Base-by-base conservation (phyloP, 768 basidiomycete genomes). In the Mycena leptocephala region DNA sequence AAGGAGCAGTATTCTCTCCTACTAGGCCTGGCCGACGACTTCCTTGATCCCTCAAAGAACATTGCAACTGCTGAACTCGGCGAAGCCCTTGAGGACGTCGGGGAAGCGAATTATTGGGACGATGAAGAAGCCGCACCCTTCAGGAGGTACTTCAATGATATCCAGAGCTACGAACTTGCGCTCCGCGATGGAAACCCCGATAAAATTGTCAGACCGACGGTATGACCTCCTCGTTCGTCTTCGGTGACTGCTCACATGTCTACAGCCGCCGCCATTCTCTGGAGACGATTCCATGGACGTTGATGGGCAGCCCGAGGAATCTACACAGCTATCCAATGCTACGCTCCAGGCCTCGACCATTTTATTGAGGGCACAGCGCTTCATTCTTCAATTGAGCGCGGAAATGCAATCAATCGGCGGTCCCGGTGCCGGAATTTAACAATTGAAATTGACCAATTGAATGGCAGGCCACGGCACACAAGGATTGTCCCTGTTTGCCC, bases 1-100 rank as follows among this genome's bases (percentile, higher is more conserved):
- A 66, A 20, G 65, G 65, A 66, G 65, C 65, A 51, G 65, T 66
- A 66, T 66, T 2, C 51, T 28, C 43, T 53, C 22, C 48, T 66
- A n/a, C 65, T 66, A 35, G 65, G 14, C 1, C 20, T 66, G 6
- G 65, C 65, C 46, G 26, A 66, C n/a, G 14, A n/a, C 48, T 66
- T 51, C 16, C 65, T 66, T 35, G 65, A 51, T n/a, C 18, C 65
- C 8, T 51, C 48, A 30, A 24, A 26, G 62, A n/a, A 26, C 30
- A 8, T 63, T 28, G 39, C 32, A 20, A 66, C 32, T 51, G 32
- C 46, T 5, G 46, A 51, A 26, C 46, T 51, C 10, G 46, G 18
- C 3, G 46, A 51, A 24, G 30, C 20, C 32, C 22, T 53, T 2
- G 3, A 14, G n/a, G 65, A 51, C 11, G 32, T 53, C 65, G 51